Percentiles rank a stretch among this genome's conserved stretches.
These are phyloP conservation scores for Pestalotiopsis sp. DNA, from an alignment of 2,329 filamentous ascomycete genomes.

Conservation along the genomic window DNA sequence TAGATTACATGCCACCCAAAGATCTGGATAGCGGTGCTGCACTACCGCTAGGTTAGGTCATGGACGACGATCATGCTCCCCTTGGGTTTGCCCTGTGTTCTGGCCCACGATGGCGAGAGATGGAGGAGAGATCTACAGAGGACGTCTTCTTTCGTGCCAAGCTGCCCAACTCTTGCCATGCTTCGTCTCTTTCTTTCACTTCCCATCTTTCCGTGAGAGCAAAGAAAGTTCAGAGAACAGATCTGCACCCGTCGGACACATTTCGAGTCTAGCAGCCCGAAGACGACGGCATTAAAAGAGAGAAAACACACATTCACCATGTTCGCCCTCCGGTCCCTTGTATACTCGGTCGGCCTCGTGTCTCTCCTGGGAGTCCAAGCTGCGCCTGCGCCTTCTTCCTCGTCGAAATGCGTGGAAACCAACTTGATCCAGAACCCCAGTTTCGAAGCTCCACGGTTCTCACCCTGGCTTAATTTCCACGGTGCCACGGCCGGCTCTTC, in stretches of 20 bases:
- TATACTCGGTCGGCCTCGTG: neutral
- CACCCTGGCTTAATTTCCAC: conserved; percentile 3
- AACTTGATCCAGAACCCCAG: conserved; percentile 4
- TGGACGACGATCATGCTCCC: neutral
- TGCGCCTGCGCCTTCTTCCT: neutral
- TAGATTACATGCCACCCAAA: neutral
- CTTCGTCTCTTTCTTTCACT: neutral
- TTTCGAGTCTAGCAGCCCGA: too few species aligned
- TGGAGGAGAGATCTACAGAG: neutral
- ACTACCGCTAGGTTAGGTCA: neutral
- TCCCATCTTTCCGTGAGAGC: neutral
- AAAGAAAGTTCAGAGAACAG: too few species aligned
- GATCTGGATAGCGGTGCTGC: neutral
- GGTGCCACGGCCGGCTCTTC: neutral
- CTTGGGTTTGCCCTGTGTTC: neutral
- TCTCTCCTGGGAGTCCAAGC: neutral
- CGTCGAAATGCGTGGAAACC: neutral
- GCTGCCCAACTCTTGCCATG: neutral
- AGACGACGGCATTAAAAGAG: neutral
- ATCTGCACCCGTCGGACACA: too few species aligned
- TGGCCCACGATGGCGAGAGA: neutral
- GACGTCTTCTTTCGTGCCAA: neutral
- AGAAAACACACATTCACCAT: neutral
- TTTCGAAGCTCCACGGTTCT: neutral
- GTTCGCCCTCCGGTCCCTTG: neutral